These are phyloP conservation scores for Sporothrix dimorphospora DNA, from an alignment of 2,329 filamentous ascomycete genomes.

Conservation along the genomic window DNA sequence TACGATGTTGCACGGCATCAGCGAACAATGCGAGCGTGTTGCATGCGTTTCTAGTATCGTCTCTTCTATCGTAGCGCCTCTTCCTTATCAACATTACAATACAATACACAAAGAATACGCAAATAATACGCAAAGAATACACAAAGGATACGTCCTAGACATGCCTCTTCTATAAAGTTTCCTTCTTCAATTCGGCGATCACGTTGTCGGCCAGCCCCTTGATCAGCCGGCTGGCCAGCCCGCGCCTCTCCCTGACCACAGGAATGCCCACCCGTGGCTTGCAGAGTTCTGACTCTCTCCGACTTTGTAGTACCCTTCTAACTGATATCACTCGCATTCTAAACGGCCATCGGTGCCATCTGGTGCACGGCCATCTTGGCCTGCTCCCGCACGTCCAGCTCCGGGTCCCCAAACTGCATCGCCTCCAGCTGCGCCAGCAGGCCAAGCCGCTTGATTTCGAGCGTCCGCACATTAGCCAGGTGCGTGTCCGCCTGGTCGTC, in stretches of 20 bases:
- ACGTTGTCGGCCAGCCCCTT: no score
- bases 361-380: constrained; percentile 79
- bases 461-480: constrained; percentile 67
- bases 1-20: not conserved
- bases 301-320: not conserved
- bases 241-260: no score
- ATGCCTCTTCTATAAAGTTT: no score
- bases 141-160: no score
- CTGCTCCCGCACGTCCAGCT: constrained; percentile 81
- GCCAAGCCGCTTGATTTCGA: constrained; percentile 71
- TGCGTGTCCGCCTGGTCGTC: constrained; percentile 72
- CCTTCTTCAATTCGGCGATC: no score
- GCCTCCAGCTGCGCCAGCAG: constrained; percentile 67
- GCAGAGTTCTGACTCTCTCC: not conserved
- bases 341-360: constrained; percentile 46
- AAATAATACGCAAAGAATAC: no score
- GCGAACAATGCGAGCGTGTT: not conserved
- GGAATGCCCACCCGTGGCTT: no score
- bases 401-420: constrained; percentile 66
- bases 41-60: not conserved
- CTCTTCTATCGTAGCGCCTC: not conserved
- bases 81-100: not conserved
- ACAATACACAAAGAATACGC: not conserved
- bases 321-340: not conserved
- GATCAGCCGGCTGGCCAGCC: no score